Evolutionary conservation across 2,329 filamentous ascomycete genomes (phyloP), one percentile per base, ranked within the genome.

Genomic region (Alternaria conjuncta): DNA sequence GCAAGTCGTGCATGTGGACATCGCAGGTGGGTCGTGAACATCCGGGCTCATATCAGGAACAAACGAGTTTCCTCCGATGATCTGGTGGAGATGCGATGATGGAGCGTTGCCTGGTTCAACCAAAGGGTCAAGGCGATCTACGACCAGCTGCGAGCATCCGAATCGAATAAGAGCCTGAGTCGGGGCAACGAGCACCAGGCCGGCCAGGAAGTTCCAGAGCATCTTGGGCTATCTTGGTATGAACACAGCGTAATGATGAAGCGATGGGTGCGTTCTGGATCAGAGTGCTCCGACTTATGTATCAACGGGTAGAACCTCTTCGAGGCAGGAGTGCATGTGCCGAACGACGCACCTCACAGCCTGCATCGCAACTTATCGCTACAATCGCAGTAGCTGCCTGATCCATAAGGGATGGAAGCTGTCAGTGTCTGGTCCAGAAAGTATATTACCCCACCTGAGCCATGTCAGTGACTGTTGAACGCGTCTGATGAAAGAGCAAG

Each of bases 51-150:
- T 75, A 45, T 65, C 66, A 13, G 68, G 56, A 3, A 66, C 64
- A 54, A 75, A 73, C 6, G 71, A 71, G 57, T 75, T 75, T 9
- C 73, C 73, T 11, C 73, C 72, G 46, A 75, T 70, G 30, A 75
- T 73, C 50, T 75, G 73, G 43, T 75, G 73, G 15, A 73, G 57
- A 63, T 75, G 73, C 3, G 71, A 64, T 2, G 71, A 72, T 13
- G 73, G 71, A 15, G 30, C 49, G 2, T 63, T 49, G 12, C 71
- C 73, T 7, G 71, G 71, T 46, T 74, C 68, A 21, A 75, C 71
- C 15, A 75, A 60, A 0, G 73, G 73, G 53, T 75, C 73, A n/a
- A 75, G 62, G 28, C 73, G 69, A 53, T 75, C 68, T n/a, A 69
- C 61, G 18, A 73, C 71, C 6, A 75, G 70, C 56, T 75, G 73